phyloP scores from a whole-genome alignment of 306 rosid genomes.

The Prunus campanulata region DNA sequence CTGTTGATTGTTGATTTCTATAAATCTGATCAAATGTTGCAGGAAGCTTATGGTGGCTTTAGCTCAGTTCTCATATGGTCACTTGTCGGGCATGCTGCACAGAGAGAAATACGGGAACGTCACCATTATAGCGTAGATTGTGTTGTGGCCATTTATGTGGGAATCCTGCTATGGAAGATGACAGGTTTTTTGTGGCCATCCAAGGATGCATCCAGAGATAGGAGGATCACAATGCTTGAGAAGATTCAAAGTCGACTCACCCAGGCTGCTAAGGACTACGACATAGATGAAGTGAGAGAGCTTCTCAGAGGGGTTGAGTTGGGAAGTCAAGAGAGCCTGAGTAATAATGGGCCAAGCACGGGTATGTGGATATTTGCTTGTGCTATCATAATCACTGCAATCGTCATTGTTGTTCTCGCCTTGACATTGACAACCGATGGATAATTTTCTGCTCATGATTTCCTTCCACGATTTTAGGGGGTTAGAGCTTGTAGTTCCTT shows the following conservation, averaged over 20 bases:
- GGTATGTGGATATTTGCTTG: slow-evolving; percentile 43
- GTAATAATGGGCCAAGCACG: slow-evolving; percentile 29
- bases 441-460: slow-evolving; percentile 20
- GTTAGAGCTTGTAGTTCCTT: background rate
- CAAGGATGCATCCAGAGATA: slow-evolving; percentile 21
- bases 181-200: slow-evolving; percentile 80
- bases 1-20: slow-evolving; percentile 9
- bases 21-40: slow-evolving; percentile 27
- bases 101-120: slow-evolving; percentile 91
- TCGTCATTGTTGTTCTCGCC: slow-evolving; percentile 65
- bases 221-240: slow-evolving; percentile 53
- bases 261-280: slow-evolving; percentile 85
- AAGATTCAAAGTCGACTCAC: slow-evolving; percentile 66
- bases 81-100: slow-evolving; percentile 79
- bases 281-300: slow-evolving; percentile 75
- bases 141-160: slow-evolving; percentile 83
- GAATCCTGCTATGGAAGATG: slow-evolving; percentile 90
- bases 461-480: background rate
- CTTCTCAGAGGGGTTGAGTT: slow-evolving; percentile 65
- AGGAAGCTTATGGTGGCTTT: slow-evolving; percentile 96
- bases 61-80: slow-evolving; percentile 87
- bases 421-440: slow-evolving; percentile 72
- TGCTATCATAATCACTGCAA: slow-evolving; percentile 47
- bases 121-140: slow-evolving; percentile 84
- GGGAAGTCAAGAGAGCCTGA: slow-evolving; percentile 48